A percentile compares a stretch with the other conserved stretches of the same genome.
These are phyloP conservation scores for Xylariaceae sp. DNA, from an alignment of 2,329 filamentous ascomycete genomes.

Conservation along the genomic window DNA sequence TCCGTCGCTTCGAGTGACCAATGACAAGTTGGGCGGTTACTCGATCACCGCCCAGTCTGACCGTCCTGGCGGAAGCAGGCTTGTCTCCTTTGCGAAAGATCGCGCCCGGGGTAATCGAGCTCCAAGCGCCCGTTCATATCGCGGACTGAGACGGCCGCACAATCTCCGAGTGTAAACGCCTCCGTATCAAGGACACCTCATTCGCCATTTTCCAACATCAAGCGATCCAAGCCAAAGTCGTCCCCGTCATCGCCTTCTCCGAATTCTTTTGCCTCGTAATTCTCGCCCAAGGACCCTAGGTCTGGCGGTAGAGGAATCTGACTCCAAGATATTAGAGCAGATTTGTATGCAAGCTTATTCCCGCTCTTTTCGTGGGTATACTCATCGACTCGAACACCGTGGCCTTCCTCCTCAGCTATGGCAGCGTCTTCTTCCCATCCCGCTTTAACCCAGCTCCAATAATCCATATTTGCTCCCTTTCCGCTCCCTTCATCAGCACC, in stretches of 20 bases:
- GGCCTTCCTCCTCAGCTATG: neutral
- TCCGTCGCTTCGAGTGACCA: no score
- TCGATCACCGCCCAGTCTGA: no score
- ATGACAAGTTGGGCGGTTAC: no score
- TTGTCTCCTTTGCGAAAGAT: no score
- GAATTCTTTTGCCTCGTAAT: conserved; percentile 1
- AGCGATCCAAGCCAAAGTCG: conserved; percentile 19
- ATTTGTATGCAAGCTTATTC: neutral
- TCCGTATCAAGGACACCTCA: neutral
- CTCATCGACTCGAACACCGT: neutral
- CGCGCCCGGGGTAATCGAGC: no score
- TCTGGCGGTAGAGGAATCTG: neutral
- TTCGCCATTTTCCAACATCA: conserved; percentile 2
- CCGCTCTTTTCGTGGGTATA: neutral
- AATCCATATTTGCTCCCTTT: conserved; percentile 21
- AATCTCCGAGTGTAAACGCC: no score
- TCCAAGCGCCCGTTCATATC: no score
- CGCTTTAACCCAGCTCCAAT: conserved; percentile 37
- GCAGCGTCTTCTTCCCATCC: conserved; percentile 19
- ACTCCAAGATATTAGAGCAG: neutral
- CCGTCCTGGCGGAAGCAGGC: no score
- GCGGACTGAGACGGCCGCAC: no score
- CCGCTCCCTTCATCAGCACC: conserved; percentile 23
- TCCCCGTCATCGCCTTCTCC: conserved; percentile 16
- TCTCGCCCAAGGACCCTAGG: neutral